Base-by-base conservation (phyloP, 148 eudicot genomes). In the Cornus suecica region DNA sequence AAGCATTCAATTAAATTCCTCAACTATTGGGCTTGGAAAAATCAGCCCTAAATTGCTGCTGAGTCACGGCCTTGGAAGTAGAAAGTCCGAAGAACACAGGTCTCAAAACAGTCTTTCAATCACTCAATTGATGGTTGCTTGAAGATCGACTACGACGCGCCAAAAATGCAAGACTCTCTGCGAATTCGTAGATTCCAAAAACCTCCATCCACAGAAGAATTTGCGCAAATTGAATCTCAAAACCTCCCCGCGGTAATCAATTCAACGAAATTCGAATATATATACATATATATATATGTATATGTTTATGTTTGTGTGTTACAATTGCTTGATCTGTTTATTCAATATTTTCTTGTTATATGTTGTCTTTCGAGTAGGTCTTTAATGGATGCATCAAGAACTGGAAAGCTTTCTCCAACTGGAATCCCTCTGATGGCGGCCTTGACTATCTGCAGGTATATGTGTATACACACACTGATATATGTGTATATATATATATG, bases 371-470 rank as follows among this genome's bases (percentile, higher is more conserved):
- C n/a, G 27, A 29, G 25, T n/a, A 84, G 98, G 91, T 92, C 0
- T 87, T 94, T 65, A 83, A 29, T 70, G 95, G 93, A 69, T 92
- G 95, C 73, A 77, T 88, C 31, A 89, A 87, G 80, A 81, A 88
- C 34, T 90, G 94, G 97, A 88, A 77, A 34, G 97, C 98, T 74
- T 89, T 84, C 69, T 68, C 83, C 32, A 24, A 69, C 6, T 92
- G 97, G 97, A 90, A 89, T 73, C 91, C 92, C 48, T 71, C 75
- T 10, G 81, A 76, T 82, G 96, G 96, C 10, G 98, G 98, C 29
- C 92, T 94, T 30, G 88, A 88, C 56, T 89, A 94, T 66, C 78
- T 92, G 87, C 87, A 84, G 92, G 97, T 94, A 6, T 62, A 62
- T 22, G n/a, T n/a, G 9, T 41, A 41, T 41, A 41, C 5, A 41